A percentile compares a stretch with the other conserved stretches of the same genome.
Evolutionary conservation across 768 basidiomycete species (phyloP).

Genomic region (Suillus subalutaceus): DNA sequence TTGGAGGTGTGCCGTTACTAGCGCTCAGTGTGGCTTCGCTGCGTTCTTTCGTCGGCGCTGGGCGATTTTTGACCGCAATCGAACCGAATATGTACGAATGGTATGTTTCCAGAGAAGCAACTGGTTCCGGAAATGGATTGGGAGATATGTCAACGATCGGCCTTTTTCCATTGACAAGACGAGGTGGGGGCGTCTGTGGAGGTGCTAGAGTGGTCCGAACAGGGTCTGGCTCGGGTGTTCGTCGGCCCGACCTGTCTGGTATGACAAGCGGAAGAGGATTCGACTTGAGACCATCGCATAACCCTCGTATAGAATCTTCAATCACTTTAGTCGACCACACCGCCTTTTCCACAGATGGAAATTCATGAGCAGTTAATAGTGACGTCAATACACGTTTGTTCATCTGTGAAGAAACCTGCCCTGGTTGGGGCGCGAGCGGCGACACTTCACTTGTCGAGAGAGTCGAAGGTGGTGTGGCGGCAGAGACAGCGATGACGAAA

Average conservation of each 20-base stretch:
- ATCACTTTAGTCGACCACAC: slow-evolving; percentile 72
- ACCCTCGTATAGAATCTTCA: slow-evolving; percentile 65
- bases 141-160: slow-evolving; percentile 54
- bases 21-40: slow-evolving; percentile 15
- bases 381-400: slow-evolving; percentile 70
- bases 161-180: slow-evolving; percentile 31
- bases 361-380: slow-evolving; percentile 77
- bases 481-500: slow-evolving; percentile 66
- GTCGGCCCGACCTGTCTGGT: slow-evolving; percentile 32
- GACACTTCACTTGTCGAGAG: slow-evolving; percentile 33
- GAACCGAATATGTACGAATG: slow-evolving; percentile 60
- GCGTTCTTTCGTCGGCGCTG: slow-evolving; percentile 28
- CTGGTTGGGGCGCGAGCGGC: slow-evolving; percentile 53
- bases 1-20: slow-evolving; percentile 20
- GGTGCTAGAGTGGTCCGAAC: slow-evolving; percentile 37
- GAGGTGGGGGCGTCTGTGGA: slow-evolving; percentile 57
- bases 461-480: slow-evolving; percentile 17
- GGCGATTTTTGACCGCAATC: slow-evolving; percentile 53
- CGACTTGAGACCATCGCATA: slow-evolving; percentile 67
- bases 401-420: slow-evolving; percentile 66
- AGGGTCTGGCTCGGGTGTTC: slow-evolving; percentile 44
- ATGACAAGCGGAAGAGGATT: slow-evolving; percentile 20
- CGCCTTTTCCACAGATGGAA: slow-evolving; percentile 66
- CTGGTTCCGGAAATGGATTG: slow-evolving; percentile 70
- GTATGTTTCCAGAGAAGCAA: slow-evolving; percentile 64